These are phyloP conservation scores for Flaveria linearis DNA, from an alignment of 129 eudicot species.

Conservation along the genomic window DNA sequence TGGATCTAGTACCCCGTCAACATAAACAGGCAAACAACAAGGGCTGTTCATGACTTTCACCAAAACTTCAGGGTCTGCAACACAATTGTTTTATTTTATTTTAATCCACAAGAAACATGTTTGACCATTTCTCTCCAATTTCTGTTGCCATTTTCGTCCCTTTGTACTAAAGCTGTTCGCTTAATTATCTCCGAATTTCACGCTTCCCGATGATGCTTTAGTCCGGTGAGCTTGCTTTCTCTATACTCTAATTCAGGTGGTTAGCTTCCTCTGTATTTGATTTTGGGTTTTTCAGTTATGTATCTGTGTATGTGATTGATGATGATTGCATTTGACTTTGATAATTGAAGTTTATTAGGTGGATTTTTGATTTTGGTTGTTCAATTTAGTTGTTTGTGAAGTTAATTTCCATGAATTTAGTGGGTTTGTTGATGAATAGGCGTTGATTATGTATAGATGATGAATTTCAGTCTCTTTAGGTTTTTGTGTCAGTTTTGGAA, in stretches of 20 bases:
- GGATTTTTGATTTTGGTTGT: not conserved
- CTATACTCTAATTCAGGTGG: slow-evolving; percentile 20
- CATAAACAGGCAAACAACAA: not conserved
- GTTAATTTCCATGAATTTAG: slow-evolving; percentile 18
- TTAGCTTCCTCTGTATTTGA: not conserved
- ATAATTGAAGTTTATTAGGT: slow-evolving; percentile 19
- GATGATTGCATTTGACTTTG: slow-evolving; percentile 28
- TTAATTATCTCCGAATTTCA: slow-evolving; percentile 35
- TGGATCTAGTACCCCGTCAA: too few species aligned
- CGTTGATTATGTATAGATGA: not conserved
- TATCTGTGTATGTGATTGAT: slow-evolving; percentile 26
- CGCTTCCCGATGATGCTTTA: slow-evolving; percentile 29
- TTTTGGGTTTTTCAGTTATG: not conserved
- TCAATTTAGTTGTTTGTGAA: slow-evolving; percentile 25
- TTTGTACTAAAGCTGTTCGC: slow-evolving; percentile 15
- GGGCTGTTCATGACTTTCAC: not conserved
- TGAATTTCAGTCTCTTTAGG: slow-evolving; percentile 24
- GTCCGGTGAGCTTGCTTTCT: slow-evolving; percentile 20
- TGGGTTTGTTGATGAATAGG: slow-evolving; percentile 5
- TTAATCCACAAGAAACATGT: slow-evolving; percentile 20
- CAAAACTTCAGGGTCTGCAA: slow-evolving; percentile 16
- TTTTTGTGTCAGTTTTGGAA: not conserved
- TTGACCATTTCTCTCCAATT: slow-evolving; percentile 29
- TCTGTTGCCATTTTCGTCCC: slow-evolving; percentile 39
- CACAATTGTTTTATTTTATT: not conserved